Evolutionary conservation across 2,329 filamentous ascomycete genomes (phyloP).

Genomic region (Ascochyta rabiei): DNA sequence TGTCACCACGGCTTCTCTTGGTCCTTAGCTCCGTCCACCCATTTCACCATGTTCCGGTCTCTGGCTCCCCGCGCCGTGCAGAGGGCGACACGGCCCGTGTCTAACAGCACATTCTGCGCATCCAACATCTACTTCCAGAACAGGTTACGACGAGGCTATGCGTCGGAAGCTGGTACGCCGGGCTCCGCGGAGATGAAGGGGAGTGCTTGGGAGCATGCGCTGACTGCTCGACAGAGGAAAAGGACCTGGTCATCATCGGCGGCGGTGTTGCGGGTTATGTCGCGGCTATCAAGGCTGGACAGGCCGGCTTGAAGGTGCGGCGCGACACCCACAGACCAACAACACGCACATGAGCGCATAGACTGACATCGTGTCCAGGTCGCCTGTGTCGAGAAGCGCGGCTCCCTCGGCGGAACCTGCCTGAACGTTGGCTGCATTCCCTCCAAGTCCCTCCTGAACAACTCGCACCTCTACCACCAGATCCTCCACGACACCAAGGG

Average conservation of each 20-base stretch:
- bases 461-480: conserved; percentile 97
- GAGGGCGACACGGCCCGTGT: conserved; percentile 48
- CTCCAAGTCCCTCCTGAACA: conserved; percentile 99
- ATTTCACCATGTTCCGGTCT: conserved; percentile 58
- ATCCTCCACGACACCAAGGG: conserved; percentile 96
- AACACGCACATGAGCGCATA: background rate
- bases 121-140: conserved; percentile 56
- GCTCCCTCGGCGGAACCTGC: conserved; percentile 92
- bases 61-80: conserved; percentile 57
- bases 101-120: conserved; percentile 48
- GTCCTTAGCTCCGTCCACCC: conserved; percentile 26
- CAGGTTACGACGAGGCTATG: conserved; percentile 62
- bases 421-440: conserved; percentile 99
- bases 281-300: conserved; percentile 97
- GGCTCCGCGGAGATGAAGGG: conserved; percentile 20
- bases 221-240: conserved; percentile 71
- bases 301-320: conserved; percentile 90
- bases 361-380: conserved; percentile 64
- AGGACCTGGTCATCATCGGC: conserved; percentile 96
- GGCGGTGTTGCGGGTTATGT: conserved; percentile 98
- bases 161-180: conserved; percentile 58
- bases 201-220: conserved; percentile 25
- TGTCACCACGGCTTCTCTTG: conserved; percentile 39
- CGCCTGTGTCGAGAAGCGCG: conserved; percentile 97
- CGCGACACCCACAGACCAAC: background rate